These are phyloP conservation scores for Plicaturopsis crispa DNA, from an alignment of 768 basidiomycete genomes.

Conservation along the genomic window DNA sequence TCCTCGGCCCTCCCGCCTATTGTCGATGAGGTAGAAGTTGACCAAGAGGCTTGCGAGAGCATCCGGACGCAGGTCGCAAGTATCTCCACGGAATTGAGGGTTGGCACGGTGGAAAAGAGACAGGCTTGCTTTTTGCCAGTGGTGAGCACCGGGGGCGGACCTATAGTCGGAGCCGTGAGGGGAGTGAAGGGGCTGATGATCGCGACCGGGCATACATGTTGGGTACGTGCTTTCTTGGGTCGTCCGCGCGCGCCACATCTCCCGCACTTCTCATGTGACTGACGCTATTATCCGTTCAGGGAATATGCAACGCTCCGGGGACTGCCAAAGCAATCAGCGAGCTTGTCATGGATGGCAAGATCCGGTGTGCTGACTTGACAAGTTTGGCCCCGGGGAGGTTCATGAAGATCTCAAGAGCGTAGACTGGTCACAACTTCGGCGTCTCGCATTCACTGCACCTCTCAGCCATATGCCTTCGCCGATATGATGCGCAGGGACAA, in stretches of 20 bases:
- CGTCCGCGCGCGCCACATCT: not conserved
- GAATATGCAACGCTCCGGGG: conserved; percentile 78
- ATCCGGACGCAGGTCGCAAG: conserved; percentile 50
- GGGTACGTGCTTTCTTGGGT: conserved; percentile 43
- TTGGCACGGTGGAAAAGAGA: conserved; percentile 41
- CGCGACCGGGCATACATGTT: conserved; percentile 75
- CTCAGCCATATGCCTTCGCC: too few relatives aligned
- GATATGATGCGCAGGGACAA: too few relatives aligned
- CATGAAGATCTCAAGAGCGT: too few relatives aligned
- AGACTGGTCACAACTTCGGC: too few relatives aligned
- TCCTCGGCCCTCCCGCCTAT: conserved; percentile 56
- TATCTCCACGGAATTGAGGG: conserved; percentile 50
- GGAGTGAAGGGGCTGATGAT: conserved; percentile 61
- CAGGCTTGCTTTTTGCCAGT: conserved; percentile 80
- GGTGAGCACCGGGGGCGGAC: conserved; percentile 52
- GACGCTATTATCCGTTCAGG: conserved; percentile 29
- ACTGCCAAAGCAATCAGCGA: conserved; percentile 71
- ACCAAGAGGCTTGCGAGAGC: conserved; percentile 44
- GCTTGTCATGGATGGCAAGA: conserved; percentile 60
- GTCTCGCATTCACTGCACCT: too few relatives aligned
- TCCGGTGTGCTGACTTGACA: conserved; percentile 45
- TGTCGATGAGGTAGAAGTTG: conserved; percentile 67
- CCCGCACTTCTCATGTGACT: conserved; percentile 1
- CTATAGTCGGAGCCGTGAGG: conserved; percentile 54
- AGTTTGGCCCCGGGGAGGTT: conserved; percentile 35